Conservation (phyloP, 148 eudicot species). For the Cornus controversa region DNA sequence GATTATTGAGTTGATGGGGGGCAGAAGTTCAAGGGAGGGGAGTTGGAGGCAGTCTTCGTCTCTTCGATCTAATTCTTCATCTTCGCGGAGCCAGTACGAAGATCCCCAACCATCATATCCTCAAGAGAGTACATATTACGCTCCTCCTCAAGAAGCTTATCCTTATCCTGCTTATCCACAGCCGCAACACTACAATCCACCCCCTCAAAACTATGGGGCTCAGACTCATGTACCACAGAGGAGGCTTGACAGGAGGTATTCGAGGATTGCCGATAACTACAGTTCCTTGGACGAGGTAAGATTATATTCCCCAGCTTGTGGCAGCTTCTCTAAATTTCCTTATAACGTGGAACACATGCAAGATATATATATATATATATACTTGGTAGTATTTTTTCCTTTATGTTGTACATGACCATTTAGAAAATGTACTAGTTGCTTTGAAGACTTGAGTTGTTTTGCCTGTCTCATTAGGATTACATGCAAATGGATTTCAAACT, state of each 20-base stretch:
- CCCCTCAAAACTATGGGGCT: conserved; percentile 31
- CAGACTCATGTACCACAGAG: conserved; percentile 36
- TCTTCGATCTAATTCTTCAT: conserved; percentile 18
- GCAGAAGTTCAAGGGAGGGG: conserved; percentile 40
- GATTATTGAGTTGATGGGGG: conserved; percentile 48
- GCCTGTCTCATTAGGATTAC: too few relatives aligned
- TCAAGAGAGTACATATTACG: conserved; percentile 22
- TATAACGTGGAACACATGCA: background rate
- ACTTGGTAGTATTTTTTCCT: too few relatives aligned
- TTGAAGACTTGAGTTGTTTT: background rate
- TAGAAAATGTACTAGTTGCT: background rate
- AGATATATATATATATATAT: too few relatives aligned
- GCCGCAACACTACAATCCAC: conserved; percentile 14
- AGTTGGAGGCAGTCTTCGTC: conserved; percentile 32
- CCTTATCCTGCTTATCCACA: conserved; percentile 34
- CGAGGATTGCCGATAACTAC: conserved; percentile 87
- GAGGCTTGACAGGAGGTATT: conserved; percentile 71
- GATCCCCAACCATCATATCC: conserved; percentile 36
- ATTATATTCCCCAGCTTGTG: background rate
- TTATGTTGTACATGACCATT: background rate
- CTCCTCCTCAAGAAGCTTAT: conserved; percentile 19
- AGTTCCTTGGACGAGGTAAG: conserved; percentile 84
- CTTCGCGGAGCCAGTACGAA: conserved; percentile 27
- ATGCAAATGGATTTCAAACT: too few relatives aligned
- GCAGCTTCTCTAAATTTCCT: background rate